These are phyloP conservation scores for Cordyceps javanica DNA, from an alignment of 2,329 filamentous ascomycete genomes.

Conservation along the genomic window DNA sequence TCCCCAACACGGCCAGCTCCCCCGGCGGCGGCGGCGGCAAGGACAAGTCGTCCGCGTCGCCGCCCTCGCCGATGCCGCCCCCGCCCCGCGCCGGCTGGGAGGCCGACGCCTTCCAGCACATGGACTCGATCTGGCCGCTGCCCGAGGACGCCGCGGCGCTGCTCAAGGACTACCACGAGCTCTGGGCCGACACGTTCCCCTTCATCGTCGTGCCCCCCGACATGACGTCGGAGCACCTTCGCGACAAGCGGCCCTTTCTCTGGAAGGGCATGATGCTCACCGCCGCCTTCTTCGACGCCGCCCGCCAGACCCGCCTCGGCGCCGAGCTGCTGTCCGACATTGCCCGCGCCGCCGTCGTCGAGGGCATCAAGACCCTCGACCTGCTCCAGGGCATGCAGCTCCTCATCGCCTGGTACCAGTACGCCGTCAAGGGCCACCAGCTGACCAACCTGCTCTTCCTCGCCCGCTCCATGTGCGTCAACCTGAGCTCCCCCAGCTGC, in stretches of 20 bases:
- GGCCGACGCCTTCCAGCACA: conserved; percentile 16
- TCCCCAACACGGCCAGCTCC: conserved; percentile 20
- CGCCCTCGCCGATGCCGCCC: conserved; percentile 1
- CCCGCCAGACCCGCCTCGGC: conserved; percentile 38
- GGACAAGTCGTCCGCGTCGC: neutral
- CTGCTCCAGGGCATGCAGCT: conserved; percentile 41
- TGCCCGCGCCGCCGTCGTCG: conserved; percentile 31
- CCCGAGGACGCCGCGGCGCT: conserved; percentile 34
- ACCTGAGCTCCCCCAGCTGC: conserved; percentile 28
- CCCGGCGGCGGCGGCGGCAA: neutral
- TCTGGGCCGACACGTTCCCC: conserved; percentile 34
- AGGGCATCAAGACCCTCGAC: conserved; percentile 39
- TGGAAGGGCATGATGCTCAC: conserved; percentile 46
- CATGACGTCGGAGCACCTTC: conserved; percentile 31
- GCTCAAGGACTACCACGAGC: conserved; percentile 29
- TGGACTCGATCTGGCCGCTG: conserved; percentile 35
- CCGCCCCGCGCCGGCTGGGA: conserved; percentile 15
- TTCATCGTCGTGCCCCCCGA: conserved; percentile 37
- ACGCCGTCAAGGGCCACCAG: conserved; percentile 43
- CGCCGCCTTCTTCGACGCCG: conserved; percentile 35
- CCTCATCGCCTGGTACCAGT: conserved; percentile 42
- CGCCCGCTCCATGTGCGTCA: conserved; percentile 39
- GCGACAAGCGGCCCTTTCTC: conserved; percentile 34
- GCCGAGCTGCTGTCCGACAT: conserved; percentile 39
- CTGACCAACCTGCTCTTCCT: conserved; percentile 44